phyloP scores from a whole-genome alignment of 352 stramenopile species.

The Poterioochromonas sp. region DNA sequence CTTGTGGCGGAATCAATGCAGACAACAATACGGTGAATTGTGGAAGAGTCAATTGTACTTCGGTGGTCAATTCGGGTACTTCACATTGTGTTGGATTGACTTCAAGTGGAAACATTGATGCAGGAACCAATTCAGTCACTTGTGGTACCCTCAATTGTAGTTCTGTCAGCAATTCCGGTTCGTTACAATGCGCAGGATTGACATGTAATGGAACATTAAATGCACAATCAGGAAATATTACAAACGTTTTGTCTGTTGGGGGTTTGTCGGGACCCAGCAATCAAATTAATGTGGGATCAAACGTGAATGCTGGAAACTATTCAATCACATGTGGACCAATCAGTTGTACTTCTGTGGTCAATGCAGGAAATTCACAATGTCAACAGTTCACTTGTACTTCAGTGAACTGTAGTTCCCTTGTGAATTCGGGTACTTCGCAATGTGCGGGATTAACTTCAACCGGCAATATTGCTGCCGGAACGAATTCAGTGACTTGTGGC shows the following conservation, averaged over 20 bases:
- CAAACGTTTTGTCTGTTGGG: conserved; percentile 30
- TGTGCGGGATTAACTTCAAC: conserved; percentile 30
- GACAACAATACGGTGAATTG: conserved; percentile 30
- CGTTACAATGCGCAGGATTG: conserved; percentile 29
- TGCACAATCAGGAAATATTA: conserved; percentile 31
- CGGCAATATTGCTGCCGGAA: conserved; percentile 29
- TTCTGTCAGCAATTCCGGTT: conserved; percentile 30
- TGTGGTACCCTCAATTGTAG: conserved; percentile 30
- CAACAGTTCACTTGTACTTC: conserved; percentile 30
- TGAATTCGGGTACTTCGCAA: conserved; percentile 30
- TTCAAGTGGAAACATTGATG: conserved; percentile 31
- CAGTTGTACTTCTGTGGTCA: conserved; percentile 30
- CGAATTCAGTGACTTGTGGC: conserved; percentile 29
- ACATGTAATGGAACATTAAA: conserved; percentile 32
- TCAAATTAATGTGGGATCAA: conserved; percentile 31
- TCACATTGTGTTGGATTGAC: conserved; percentile 30
- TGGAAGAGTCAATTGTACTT: conserved; percentile 31
- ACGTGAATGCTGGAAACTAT: conserved; percentile 30
- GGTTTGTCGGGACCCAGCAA: conserved; percentile 28
- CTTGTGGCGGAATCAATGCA: conserved; percentile 29
- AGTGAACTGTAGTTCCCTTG: conserved; percentile 30
- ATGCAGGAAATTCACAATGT: conserved; percentile 31
- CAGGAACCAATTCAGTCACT: conserved; percentile 30
- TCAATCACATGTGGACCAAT: conserved; percentile 30
- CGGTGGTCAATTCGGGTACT: conserved; percentile 29